These are phyloP conservation scores for Candida arabinofermentans DNA, from an alignment of 805 yeast species.

Conservation along the genomic window DNA sequence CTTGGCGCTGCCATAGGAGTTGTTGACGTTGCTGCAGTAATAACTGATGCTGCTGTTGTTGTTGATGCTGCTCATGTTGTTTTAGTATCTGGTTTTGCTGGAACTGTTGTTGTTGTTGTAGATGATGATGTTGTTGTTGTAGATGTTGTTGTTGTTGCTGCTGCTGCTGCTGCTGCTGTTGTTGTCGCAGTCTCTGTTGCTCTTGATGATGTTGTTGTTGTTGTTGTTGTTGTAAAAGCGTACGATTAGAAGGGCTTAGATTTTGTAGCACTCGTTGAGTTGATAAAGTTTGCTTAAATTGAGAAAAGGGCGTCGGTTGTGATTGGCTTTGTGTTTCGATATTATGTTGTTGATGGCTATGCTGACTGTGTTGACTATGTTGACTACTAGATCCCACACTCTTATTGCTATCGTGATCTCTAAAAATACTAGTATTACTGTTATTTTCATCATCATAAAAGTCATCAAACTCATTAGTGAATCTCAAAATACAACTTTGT, in stretches of 20 bases:
- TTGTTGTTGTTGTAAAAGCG: not conserved
- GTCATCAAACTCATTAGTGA: constrained; percentile 41
- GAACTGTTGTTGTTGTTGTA: not conserved
- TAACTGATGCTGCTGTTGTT: not conserved
- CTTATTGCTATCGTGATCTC: constrained; percentile 15
- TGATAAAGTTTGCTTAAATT: no score
- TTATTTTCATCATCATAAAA: constrained; percentile 25
- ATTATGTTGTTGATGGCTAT: not conserved
- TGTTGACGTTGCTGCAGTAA: no score
- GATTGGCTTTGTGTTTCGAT: not conserved
- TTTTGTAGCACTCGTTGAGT: no score
- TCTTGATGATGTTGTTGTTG: constrained; percentile 2
- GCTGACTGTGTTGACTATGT: not conserved
- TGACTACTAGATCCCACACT: constrained; percentile 3
- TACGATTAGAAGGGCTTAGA: not conserved
- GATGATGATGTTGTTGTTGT: not conserved
- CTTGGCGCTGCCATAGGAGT: not conserved
- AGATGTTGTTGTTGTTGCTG: not conserved
- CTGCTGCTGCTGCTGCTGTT: constrained; percentile 1
- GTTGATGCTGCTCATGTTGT: no score
- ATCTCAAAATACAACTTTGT: constrained; percentile 37
- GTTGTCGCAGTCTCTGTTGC: not conserved
- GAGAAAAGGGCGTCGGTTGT: not conserved
- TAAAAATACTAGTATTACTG: constrained; percentile 26
- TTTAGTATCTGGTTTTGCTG: not conserved